Base-by-base conservation (phyloP, 495 filamentous ascomycete genomes). In the Penicillium canescens region DNA sequence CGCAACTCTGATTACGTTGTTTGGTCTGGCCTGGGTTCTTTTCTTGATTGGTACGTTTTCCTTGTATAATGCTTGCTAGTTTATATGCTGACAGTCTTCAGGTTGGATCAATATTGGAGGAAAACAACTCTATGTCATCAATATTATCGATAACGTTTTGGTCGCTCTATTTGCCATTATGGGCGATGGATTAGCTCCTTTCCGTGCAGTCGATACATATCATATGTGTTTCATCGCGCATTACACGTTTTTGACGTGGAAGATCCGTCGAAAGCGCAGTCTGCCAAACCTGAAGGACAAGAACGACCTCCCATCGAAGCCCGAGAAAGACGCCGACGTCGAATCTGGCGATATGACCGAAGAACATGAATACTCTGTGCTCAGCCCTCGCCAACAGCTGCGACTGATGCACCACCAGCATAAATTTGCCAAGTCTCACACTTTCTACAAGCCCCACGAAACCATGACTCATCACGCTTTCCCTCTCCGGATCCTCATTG, bases 401-500 rank as follows among this genome's bases (percentile, higher is more conserved):
- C 77, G 75, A 33, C 75, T 93, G 11, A 74, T 81, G 34, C 82
- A 91, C 56, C 88, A 93, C 61, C 86, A 91, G 58, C 77, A 71
- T 31, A 91, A 90, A 59, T 86, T 91, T 55, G 75, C 85, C 57
- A 87, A 83, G 46, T 87, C 85, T 0, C 89, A 93, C 61, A 89
- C 87, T 2, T 93, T 91, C 69, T 93, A 91, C 75, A 90, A 89
- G 63, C 89, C 89, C 1, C 88, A 93, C 69, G 89, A 91, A 71
- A 92, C 88, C 0, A 69, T 80, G 36, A 92, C 89, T 2, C 89
- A 93, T 61, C 79, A 86, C 61, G 88, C 89, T 6, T 93, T 92
- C 59, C 88, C 89, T 0, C 74, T 89, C 7, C 79, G 81, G 34
- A 71, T 89, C 16, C 80, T 92, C 26, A 73, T 92, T 37, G 79